phyloP scores from a whole-genome alignment of 2,329 filamentous ascomycete species.

The Pseudovirgaria hyperparasitica region DNA sequence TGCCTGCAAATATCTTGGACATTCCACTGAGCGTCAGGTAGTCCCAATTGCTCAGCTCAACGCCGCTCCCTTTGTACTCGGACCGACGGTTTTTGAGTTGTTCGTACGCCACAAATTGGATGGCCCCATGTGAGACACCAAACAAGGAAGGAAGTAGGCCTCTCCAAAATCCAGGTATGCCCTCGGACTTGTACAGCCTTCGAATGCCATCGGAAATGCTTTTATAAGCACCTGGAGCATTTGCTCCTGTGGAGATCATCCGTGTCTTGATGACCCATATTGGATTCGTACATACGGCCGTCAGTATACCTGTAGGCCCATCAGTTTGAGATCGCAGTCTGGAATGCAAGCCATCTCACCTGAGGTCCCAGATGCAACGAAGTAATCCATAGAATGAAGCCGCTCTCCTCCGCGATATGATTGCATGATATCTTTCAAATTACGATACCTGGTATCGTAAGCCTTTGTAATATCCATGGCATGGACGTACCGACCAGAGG shows the following conservation, averaged over 20 bases:
- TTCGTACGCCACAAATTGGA: slow-evolving; percentile 96
- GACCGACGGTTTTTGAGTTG: slow-evolving; percentile 51
- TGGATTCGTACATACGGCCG: slow-evolving; percentile 78
- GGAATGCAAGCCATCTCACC: slow-evolving; percentile 24
- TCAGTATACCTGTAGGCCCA: slow-evolving; percentile 50
- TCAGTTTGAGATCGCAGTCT: background rate
- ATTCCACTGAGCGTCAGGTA: slow-evolving; percentile 68
- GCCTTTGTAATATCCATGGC: background rate
- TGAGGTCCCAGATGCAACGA: slow-evolving; percentile 56
- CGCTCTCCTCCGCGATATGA: slow-evolving; percentile 25
- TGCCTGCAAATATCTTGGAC: slow-evolving; percentile 81
- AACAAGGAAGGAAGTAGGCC: slow-evolving; percentile 72
- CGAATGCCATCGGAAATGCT: slow-evolving; percentile 59
- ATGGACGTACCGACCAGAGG: slow-evolving; percentile 40
- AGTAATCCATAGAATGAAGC: slow-evolving; percentile 60
- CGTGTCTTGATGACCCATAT: slow-evolving; percentile 98
- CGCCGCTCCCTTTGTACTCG: slow-evolving; percentile 15
- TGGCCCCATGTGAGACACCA: slow-evolving; percentile 80
- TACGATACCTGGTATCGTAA: slow-evolving; percentile 34
- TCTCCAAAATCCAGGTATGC: slow-evolving; percentile 70
- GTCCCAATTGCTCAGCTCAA: slow-evolving; percentile 54
- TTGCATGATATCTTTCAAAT: slow-evolving; percentile 43
- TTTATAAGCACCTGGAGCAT: slow-evolving; percentile 65
- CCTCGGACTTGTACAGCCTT: slow-evolving; percentile 58
- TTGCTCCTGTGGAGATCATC: slow-evolving; percentile 77